Conservation (phyloP, 108 stramenopile species). For the Epipyxis sp. region DNA sequence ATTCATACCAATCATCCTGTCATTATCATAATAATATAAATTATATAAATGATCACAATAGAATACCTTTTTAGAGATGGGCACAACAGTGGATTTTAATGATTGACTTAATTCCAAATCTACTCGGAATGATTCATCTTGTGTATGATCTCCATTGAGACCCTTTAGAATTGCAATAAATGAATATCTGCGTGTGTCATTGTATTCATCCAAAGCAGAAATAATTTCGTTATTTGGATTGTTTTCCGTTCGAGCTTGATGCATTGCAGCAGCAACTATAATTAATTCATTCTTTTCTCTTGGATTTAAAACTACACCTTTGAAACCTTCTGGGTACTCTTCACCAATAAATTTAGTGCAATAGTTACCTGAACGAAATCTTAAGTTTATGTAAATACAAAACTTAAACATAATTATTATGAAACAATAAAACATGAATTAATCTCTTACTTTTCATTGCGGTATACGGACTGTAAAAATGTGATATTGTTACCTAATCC, state of each 20-base stretch:
- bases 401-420: neutral
- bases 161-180: no score
- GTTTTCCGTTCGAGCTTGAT: neutral
- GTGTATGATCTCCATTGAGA: no score
- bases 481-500: constrained; percentile 86
- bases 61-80: no score
- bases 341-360: constrained; percentile 82
- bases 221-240: no score
- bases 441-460: constrained; percentile 49
- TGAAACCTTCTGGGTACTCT: constrained; percentile 87
- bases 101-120: no score
- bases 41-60: no score
- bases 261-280: constrained; percentile 34
- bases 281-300: constrained; percentile 23
- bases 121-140: no score
- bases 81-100: no score
- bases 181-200: no score
- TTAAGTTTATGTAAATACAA: constrained; percentile 4
- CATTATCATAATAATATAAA: no score
- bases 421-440: neutral
- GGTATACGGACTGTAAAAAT: constrained; percentile 68
- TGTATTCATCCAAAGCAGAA: no score
- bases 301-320: constrained; percentile 62
- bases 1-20: no score
- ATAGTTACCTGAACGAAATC: constrained; percentile 72